Evolutionary conservation across 139 green algal genomes (phyloP).

Genomic region (Auxenochlorella protothecoides): DNA sequence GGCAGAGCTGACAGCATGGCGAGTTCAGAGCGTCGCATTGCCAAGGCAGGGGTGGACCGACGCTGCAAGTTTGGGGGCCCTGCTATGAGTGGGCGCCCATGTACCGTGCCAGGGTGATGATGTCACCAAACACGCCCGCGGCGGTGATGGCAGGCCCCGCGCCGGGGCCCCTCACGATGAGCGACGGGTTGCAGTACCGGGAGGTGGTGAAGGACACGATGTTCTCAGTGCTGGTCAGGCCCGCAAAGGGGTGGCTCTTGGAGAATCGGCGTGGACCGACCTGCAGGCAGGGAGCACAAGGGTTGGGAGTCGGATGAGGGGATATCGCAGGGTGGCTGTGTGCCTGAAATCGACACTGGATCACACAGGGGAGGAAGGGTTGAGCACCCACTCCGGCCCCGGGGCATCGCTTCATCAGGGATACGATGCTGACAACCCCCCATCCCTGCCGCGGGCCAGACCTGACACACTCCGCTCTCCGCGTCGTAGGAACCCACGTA

Average conservation of each 20-base stretch:
- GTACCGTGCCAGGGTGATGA: conserved; percentile 60
- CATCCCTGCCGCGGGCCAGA: conserved; percentile 13
- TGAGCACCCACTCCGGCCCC: background rate
- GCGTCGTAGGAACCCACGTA: conserved; percentile 85
- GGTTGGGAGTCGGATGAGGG: too few species aligned
- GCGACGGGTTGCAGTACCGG: conserved; percentile 54
- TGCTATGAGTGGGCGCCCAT: conserved; percentile 7
- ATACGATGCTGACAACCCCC: background rate
- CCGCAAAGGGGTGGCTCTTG: conserved; percentile 70
- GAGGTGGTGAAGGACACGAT: conserved; percentile 76
- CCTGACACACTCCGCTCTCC: conserved; percentile 40
- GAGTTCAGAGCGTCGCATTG: too few species aligned
- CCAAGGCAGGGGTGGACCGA: too few species aligned
- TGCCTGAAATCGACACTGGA: background rate
- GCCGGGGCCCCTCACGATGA: conserved; percentile 79
- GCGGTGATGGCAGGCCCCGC: conserved; percentile 86
- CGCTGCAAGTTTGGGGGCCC: too few species aligned
- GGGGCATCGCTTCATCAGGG: background rate
- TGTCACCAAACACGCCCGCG: conserved; percentile 82
- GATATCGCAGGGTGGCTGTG: background rate
- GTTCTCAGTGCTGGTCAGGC: conserved; percentile 82
- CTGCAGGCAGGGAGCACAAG: background rate
- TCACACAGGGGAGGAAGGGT: background rate
- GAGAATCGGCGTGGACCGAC: conserved; percentile 52
- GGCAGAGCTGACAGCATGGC: too few species aligned